Evolutionary conservation across 257 asterid genomes (phyloP).

Genomic region (Solanum paucissectum): DNA sequence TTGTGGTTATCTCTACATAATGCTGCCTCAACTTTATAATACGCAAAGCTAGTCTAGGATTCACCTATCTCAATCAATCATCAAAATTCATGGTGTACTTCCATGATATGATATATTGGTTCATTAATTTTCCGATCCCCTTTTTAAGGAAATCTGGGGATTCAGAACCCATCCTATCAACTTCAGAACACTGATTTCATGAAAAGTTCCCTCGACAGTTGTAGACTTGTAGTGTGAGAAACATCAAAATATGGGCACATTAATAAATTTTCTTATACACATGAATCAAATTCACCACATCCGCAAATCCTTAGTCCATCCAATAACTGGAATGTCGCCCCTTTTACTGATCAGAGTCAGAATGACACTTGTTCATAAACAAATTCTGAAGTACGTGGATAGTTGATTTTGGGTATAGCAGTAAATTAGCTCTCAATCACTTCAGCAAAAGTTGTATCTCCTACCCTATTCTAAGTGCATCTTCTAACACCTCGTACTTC

Average conservation of each 20-base stretch:
- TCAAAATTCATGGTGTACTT: not conserved
- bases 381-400: not conserved
- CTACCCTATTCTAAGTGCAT: not conserved
- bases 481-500: not conserved
- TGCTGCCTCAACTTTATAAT: not conserved
- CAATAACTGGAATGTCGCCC: not conserved
- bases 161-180: not conserved
- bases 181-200: not conserved
- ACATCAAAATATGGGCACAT: not conserved
- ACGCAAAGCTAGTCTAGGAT: not conserved
- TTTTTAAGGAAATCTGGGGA: not conserved
- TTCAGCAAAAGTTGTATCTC: not conserved
- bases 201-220: not conserved
- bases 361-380: not conserved
- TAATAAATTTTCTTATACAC: not conserved
- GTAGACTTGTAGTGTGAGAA: not conserved
- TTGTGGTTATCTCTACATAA: not conserved
- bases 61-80: not conserved
- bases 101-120: not conserved
- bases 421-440: not conserved
- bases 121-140: not conserved
- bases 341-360: not conserved
- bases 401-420: not conserved
- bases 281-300: not conserved
- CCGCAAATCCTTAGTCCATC: not conserved